Base-by-base conservation (phyloP, 768 basidiomycete species). In the Wakefieldia striispora region DNA sequence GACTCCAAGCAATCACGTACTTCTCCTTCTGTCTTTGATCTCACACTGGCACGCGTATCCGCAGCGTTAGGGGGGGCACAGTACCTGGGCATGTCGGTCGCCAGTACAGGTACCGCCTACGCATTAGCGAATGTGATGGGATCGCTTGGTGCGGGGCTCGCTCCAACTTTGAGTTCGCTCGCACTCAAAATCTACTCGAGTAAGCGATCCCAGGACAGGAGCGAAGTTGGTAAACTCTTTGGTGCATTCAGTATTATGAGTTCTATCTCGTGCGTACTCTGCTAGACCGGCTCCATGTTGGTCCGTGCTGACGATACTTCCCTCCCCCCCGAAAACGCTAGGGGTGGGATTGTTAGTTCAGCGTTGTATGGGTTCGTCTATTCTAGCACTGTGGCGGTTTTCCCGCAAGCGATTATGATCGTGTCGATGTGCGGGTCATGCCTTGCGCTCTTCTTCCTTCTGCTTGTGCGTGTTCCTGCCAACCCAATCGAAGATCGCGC, bases 171-270 rank as follows among this genome's bases (percentile, higher is more conserved):
- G 9, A 83, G 88, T 47, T 85, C 85, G 19, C 76, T 91, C 31
- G 83, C 90, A 3, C 69, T 95, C 37, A 79, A 85, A 19, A 61
- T 89, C 40, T 88, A 84, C 53, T 69, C 70, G 23, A 68, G 68
- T n/a, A 70, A 72, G 17, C 78, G 77, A 1, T 79, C 82, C 3
- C 43, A 53, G 27, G 59, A 60, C 35, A 55, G 56, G 1, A 73
- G 72, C 12, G 87, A 92, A 59, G 72, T 75, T 13, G 93, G 91
- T 3, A 76, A 73, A 57, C 72, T 97, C 14, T 94, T 93, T 60
- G 93, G 91, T 12, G 91, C 83, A 3, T 56, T 94, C 49, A 83
- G 84, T 47, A 87, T 94, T 21, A 56, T 91, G 3, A 80, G 86
- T 52, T 81, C 86, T 6, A 60, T 91, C 10, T 75, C 82, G 82